Evolutionary conservation across 1,284 basidiomycete genomes (phyloP).

Genomic region (Clitocybe nebularis): DNA sequence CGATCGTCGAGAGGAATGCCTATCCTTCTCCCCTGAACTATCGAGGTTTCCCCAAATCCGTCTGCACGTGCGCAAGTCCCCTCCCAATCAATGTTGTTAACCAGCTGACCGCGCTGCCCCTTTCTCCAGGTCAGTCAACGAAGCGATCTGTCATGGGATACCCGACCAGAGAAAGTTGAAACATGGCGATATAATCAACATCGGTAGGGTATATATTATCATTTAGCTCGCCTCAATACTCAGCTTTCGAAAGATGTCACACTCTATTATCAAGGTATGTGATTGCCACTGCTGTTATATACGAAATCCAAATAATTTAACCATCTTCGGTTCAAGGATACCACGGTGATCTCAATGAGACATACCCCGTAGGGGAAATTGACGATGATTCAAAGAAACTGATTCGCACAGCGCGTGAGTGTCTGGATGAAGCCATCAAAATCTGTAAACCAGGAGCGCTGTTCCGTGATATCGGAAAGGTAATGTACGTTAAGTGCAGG

Average conservation of each 20-base stretch:
- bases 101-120: neutral
- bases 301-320: constrained; percentile 1
- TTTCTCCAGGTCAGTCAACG: constrained; percentile 77
- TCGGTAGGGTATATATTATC: constrained; percentile 48
- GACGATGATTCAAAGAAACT: constrained; percentile 81
- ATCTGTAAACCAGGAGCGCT: constrained; percentile 88
- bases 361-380: constrained; percentile 85
- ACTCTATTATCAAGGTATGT: constrained; percentile 65
- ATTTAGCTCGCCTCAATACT: constrained; percentile 3
- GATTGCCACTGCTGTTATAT: neutral
- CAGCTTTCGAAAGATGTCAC: constrained; percentile 46
- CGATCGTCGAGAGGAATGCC: constrained; percentile 84
- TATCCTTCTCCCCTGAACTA: constrained; percentile 97
- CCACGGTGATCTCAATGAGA: constrained; percentile 90
- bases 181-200: constrained; percentile 93
- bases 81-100: constrained; percentile 6
- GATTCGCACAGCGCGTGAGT: constrained; percentile 76
- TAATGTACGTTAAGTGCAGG: constrained; percentile 58
- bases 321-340: constrained; percentile 48
- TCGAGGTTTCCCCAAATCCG: constrained; percentile 89
- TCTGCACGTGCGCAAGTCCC: constrained; percentile 87
- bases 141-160: constrained; percentile 96
- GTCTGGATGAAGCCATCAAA: constrained; percentile 84
- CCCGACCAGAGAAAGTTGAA: constrained; percentile 83
- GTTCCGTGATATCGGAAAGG: constrained; percentile 80